These are phyloP conservation scores for Scytalidium lignicola DNA, from an alignment of 2,329 filamentous ascomycete genomes.

Conservation along the genomic window DNA sequence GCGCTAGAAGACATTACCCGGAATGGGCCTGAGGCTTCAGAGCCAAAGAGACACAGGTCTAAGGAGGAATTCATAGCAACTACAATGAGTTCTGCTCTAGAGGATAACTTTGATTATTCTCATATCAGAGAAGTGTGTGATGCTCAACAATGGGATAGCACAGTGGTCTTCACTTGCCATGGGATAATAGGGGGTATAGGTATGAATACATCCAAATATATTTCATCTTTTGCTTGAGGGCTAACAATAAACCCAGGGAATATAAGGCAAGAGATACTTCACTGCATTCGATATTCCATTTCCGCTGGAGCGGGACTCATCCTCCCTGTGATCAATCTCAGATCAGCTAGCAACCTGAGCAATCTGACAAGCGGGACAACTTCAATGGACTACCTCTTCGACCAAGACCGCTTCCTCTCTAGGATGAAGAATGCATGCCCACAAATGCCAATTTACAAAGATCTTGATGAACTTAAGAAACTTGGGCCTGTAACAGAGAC, in stretches of 20 bases:
- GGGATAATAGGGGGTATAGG: no score
- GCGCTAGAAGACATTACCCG: no score
- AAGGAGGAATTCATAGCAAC: no score
- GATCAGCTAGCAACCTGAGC: slow-evolving; percentile 1
- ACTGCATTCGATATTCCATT: slow-evolving; percentile 7
- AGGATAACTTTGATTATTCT: no score
- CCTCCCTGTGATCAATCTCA: slow-evolving; percentile 4
- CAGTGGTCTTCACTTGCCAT: no score
- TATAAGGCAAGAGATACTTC: slow-evolving; percentile 7
- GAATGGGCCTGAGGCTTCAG: no score
- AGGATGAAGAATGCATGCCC: slow-evolving; percentile 6
- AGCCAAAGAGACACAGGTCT: no score
- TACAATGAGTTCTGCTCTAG: no score
- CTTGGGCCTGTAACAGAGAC: slow-evolving; percentile 2
- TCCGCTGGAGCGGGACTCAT: slow-evolving; percentile 6
- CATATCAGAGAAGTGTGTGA: no score
- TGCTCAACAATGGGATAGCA: no score
- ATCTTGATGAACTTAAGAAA: slow-evolving; percentile 5
- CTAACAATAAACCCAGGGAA: not conserved
- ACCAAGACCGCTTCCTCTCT: slow-evolving; percentile 5
- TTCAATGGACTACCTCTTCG: slow-evolving; percentile 10
- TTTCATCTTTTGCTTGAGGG: no score
- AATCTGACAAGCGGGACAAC: slow-evolving; percentile 3
- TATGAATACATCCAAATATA: no score
- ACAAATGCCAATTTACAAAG: slow-evolving; percentile 8